Base-by-base conservation (phyloP, 106 monocot genomes). In the Narthecium ossifragum region DNA sequence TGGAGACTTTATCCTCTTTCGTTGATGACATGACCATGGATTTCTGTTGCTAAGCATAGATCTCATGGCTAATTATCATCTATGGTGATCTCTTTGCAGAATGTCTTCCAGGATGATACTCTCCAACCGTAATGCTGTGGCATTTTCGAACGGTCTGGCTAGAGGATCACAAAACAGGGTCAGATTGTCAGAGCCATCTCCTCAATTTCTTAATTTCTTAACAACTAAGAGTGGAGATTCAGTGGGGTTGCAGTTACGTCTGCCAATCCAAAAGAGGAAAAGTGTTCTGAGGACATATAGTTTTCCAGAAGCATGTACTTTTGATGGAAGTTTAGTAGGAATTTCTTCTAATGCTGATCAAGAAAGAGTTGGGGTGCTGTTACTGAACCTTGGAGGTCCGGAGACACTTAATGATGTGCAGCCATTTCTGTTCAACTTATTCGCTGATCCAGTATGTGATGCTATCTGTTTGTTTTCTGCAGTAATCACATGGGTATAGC, bases 381-480 rank as follows among this genome's bases (percentile, higher is more conserved):
- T 90, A 31, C 68, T 90, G 50, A 94, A 94, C 53, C 90, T 94
- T 61, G 94, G 89, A 43, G 94, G 82, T 25, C 93, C 85, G 18
- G 88, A 93, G 15, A 88, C 71, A 18, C 88, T 93, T 23, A 59
- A 89, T 38, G 92, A 93, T 74, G 92, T 93, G 30, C 85, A 93
- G 7, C 84, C 92, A 65, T 93, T 93, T 66, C 64, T 93, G 3
- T 93, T 79, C 85, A 93, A 88, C 69, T 65, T 93, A 33, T 93
- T 93, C 74, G 88, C 92, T 30, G 92, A 93, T 76, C 92, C 92
- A 30, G 92, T 92, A 78, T 36, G 76, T 63, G 20, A 39, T 37
- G 41, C 28, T 18, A 31, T 20, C 14, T 4, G 34, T 15, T 32
- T 53, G 14, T 50, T 12, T 15, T 14, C 6, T 6, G 15, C 31